Percentiles rank a stretch among this genome's conserved stretches.
Conservation (phyloP, 148 eudicot genomes). For the Pouteria glomerata region DNA sequence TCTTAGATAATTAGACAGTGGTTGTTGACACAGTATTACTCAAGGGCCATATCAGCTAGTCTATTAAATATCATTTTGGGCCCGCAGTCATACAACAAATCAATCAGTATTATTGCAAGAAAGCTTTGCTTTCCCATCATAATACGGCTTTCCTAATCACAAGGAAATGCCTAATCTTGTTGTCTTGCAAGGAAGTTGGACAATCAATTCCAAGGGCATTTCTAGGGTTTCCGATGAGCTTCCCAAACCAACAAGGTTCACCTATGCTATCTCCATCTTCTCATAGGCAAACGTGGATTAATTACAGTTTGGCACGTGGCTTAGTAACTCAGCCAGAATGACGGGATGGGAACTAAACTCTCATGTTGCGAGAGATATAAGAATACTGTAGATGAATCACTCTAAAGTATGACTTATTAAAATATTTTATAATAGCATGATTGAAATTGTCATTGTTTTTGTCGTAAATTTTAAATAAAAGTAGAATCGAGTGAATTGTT, state of each 20-base stretch:
- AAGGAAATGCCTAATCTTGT: neutral
- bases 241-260: neutral
- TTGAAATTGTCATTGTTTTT: too few relatives aligned
- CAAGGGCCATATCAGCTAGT: conserved; percentile 1
- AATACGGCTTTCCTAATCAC: neutral
- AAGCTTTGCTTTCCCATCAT: conserved; percentile 6
- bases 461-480: too few relatives aligned
- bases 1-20: conserved; percentile 5
- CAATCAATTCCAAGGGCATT: conserved; percentile 2
- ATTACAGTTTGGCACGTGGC: neutral
- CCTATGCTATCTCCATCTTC: neutral
- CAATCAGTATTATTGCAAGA: neutral
- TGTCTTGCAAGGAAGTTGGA: conserved; percentile 8
- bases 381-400: too few relatives aligned
- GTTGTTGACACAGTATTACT: neutral
- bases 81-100: conserved; percentile 1
- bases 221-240: neutral
- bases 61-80: neutral
- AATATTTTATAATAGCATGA: too few relatives aligned
- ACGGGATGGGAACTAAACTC: too few relatives aligned
- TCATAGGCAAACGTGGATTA: too few relatives aligned
- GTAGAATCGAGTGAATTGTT: too few relatives aligned
- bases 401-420: too few relatives aligned
- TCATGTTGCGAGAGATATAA: too few relatives aligned
- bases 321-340: too few relatives aligned